These are phyloP conservation scores for Apiospora rasikravindrae DNA, from an alignment of 2,329 filamentous ascomycete genomes.

Conservation along the genomic window DNA sequence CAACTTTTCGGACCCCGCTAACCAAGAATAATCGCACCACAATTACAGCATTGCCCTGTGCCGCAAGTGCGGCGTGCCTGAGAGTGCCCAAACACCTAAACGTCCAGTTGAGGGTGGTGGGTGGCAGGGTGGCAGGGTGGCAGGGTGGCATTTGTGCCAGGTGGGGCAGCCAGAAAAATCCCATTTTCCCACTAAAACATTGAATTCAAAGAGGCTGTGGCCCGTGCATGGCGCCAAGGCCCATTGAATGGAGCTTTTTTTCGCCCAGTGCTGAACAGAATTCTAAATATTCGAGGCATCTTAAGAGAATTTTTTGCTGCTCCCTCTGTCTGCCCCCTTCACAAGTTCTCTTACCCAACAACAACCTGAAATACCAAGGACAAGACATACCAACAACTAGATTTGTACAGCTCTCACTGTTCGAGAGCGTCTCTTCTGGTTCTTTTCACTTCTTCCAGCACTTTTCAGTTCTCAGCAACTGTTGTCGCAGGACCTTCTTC, in stretches of 20 bases:
- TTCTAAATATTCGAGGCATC: constrained; percentile 14
- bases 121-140: too few species aligned
- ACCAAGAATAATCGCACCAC: constrained; percentile 16
- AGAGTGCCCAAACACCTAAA: constrained; percentile 4
- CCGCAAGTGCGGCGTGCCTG: constrained; percentile 8
- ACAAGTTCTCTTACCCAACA: constrained; percentile 17
- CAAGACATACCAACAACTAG: constrained; percentile 20
- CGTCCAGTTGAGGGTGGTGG: constrained; percentile 1
- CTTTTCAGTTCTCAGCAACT: constrained; percentile 30
- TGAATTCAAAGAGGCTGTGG: constrained; percentile 8
- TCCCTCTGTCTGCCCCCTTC: constrained; percentile 15
- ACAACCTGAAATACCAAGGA: constrained; percentile 2
- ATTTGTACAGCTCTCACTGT: constrained; percentile 23
- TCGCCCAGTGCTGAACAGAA: constrained; percentile 15
- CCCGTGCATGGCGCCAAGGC: neutral
- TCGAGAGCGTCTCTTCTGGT: constrained; percentile 25
- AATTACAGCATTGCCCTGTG: constrained; percentile 11
- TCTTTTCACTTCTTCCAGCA: constrained; percentile 23
- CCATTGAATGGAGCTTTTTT: constrained; percentile 5
- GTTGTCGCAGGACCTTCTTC: constrained; percentile 29
- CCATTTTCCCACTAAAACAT: constrained; percentile 15
- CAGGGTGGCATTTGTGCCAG: neutral
- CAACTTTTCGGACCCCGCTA: neutral
- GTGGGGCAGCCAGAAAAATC: constrained; percentile 11
- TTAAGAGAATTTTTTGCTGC: constrained; percentile 17